Conservation (phyloP, 371 early-diverging fungal genomes). For the Amoeboaphelidium protococcarum region DNA sequence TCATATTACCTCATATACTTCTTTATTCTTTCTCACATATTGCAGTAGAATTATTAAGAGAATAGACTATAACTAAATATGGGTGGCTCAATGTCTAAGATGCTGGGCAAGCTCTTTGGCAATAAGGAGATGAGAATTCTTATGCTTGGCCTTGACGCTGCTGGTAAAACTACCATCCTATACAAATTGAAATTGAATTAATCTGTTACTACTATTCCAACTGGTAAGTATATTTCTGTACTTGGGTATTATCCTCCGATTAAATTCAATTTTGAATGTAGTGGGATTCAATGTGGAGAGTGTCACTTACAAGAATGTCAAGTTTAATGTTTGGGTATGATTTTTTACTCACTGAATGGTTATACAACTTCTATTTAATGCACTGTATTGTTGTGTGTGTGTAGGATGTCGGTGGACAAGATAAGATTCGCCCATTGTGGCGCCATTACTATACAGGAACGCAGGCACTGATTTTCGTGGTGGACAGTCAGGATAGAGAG, state of each 20-base stretch:
- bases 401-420: slow-evolving; percentile 95
- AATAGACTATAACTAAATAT: too few relatives aligned
- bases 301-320: slow-evolving; percentile 86
- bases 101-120: slow-evolving; percentile 34
- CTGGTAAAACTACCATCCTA: slow-evolving; percentile 81
- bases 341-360: not conserved
- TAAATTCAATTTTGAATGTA: too few relatives aligned
- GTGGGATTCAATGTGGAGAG: slow-evolving; percentile 93
- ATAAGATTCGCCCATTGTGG: slow-evolving; percentile 79
- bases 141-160: slow-evolving; percentile 73
- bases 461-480: slow-evolving; percentile 60
- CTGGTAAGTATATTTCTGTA: slow-evolving; percentile 20
- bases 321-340: slow-evolving; percentile 62
- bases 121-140: slow-evolving; percentile 68
- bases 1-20: too few relatives aligned
- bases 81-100: slow-evolving; percentile 27
- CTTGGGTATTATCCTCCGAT: too few relatives aligned
- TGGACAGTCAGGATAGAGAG: slow-evolving; percentile 55
- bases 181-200: slow-evolving; percentile 64
- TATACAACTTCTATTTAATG: not conserved
- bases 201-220: slow-evolving; percentile 62
- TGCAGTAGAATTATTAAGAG: too few relatives aligned
- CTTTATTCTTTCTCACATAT: too few relatives aligned
- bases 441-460: slow-evolving; percentile 55
- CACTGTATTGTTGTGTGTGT: slow-evolving; percentile 18